A percentile compares a stretch with the other conserved stretches of the same genome.
Conservation (phyloP, 306 rosid species). For the Crotalaria pallida region DNA sequence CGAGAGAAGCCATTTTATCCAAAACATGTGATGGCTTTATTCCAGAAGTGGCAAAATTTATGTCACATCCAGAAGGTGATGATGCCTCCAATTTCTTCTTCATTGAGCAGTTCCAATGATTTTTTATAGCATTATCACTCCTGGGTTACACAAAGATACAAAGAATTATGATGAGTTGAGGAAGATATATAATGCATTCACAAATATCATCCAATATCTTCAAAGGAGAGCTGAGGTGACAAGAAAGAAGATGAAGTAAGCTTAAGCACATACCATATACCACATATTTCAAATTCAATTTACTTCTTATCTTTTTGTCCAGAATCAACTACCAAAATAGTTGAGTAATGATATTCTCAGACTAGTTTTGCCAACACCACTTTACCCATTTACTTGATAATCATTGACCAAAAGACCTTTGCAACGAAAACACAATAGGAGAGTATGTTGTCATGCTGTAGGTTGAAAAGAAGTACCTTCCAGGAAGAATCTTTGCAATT, state of each 20-base stretch:
- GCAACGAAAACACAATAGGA: too few species aligned
- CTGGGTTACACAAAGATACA: slow-evolving; percentile 29
- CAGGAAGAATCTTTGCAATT: slow-evolving; percentile 62
- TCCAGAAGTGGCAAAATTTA: background rate
- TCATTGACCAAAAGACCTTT: too few species aligned
- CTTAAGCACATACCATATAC: background rate
- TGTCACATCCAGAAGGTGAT: slow-evolving; percentile 27
- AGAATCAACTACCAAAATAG: background rate
- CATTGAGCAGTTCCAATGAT: slow-evolving; percentile 57
- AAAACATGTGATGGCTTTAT: background rate
- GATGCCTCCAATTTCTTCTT: slow-evolving; percentile 38
- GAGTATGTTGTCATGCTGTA: background rate
- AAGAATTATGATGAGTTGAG: background rate
- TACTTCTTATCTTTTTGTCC: background rate
- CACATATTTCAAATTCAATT: background rate
- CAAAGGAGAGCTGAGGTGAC: background rate
- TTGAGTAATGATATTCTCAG: too few species aligned
- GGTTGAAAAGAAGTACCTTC: slow-evolving; percentile 43
- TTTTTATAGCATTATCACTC: slow-evolving; percentile 63
- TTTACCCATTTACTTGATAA: too few species aligned
- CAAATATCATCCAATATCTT: background rate
- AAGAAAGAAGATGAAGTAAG: background rate
- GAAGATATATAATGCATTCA: background rate
- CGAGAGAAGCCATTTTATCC: slow-evolving; percentile 22
- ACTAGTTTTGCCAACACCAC: too few species aligned